phyloP scores from a whole-genome alignment of 2,329 filamentous ascomycete genomes.

The Colletotrichum chlorophyti region DNA sequence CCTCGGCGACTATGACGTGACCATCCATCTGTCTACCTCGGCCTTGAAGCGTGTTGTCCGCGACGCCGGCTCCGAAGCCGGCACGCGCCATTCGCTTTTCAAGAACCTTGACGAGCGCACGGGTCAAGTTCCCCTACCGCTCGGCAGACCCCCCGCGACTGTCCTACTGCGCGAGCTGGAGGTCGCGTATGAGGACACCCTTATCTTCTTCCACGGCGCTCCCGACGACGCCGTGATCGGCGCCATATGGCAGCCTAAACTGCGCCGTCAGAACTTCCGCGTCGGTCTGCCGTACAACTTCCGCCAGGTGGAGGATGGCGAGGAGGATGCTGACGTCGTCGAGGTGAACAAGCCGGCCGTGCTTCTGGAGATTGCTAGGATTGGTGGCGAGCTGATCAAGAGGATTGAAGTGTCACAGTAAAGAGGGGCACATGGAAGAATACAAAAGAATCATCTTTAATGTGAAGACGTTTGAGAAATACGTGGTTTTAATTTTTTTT shows the following conservation, averaged over 20 bases:
- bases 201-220: constrained; percentile 81
- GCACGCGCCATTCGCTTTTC: constrained; percentile 60
- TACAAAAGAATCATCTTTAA: no score
- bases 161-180: constrained; percentile 73
- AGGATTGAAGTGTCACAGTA: constrained; percentile 60
- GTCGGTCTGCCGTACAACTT: constrained; percentile 73
- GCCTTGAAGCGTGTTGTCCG: constrained; percentile 50
- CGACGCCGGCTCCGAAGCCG: constrained; percentile 43
- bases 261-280: constrained; percentile 68
- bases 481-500: background rate
- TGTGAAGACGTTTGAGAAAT: no score
- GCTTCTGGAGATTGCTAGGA: constrained; percentile 74
- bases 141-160: constrained; percentile 66
- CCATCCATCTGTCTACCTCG: constrained; percentile 73
- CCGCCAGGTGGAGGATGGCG: constrained; percentile 31
- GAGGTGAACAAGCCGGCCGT: constrained; percentile 73
- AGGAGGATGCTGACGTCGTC: constrained; percentile 54
- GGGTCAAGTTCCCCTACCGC: constrained; percentile 48
- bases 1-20: constrained; percentile 81
- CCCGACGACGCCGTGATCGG: constrained; percentile 61
- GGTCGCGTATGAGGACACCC: constrained; percentile 68
- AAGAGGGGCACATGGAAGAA: constrained; percentile 6
- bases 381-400: constrained; percentile 72
- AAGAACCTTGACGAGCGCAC: constrained; percentile 79
- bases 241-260: constrained; percentile 64